A percentile compares a stretch with the other conserved stretches of the same genome.
Evolutionary conservation across 768 basidiomycete genomes (phyloP).

Genomic region (Suillus luteus): DNA sequence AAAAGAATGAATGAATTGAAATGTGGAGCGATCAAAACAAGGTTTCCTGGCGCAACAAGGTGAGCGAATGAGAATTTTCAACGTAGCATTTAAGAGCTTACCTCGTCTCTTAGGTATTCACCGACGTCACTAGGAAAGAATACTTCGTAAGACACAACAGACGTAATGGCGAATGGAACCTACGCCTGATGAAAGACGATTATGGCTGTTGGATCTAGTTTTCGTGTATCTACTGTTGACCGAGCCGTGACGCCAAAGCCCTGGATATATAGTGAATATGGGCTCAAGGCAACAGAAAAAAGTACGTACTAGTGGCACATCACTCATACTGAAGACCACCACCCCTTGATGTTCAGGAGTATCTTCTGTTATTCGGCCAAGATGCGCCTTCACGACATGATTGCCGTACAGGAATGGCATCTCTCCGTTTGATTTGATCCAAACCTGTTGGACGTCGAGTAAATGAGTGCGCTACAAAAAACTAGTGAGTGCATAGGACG

Average conservation of each 20-base stretch:
- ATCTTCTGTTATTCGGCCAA: conserved; percentile 98
- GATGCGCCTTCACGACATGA: conserved; percentile 96
- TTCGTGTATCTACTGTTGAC: conserved; percentile 93
- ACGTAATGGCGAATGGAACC: conserved; percentile 5
- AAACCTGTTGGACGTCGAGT: conserved; percentile 58
- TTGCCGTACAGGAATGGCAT: conserved; percentile 99
- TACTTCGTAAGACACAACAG: conserved; percentile 6
- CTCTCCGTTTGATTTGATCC: conserved; percentile 99
- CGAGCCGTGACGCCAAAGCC: conserved; percentile 98
- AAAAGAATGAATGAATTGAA: conserved; percentile 18
- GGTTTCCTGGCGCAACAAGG: conserved; percentile 57
- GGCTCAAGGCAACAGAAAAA: background rate
- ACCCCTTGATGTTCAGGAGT: conserved; percentile 99
- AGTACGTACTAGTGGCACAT: conserved; percentile 79
- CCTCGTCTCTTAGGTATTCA: conserved; percentile 97
- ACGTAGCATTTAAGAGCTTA: conserved; percentile 33
- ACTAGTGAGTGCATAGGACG: conserved; percentile 15
- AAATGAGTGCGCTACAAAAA: background rate
- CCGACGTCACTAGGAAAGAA: conserved; percentile 78
- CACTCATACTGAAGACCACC: conserved; percentile 94
- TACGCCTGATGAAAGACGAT: conserved; percentile 99
- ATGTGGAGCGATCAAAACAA: conserved; percentile 53
- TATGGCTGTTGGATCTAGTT: conserved; percentile 95
- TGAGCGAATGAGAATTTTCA: conserved; percentile 19
- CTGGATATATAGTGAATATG: conserved; percentile 41